Evolutionary conservation across 768 basidiomycete genomes (phyloP).

Genomic region (Tricholoma terreum): DNA sequence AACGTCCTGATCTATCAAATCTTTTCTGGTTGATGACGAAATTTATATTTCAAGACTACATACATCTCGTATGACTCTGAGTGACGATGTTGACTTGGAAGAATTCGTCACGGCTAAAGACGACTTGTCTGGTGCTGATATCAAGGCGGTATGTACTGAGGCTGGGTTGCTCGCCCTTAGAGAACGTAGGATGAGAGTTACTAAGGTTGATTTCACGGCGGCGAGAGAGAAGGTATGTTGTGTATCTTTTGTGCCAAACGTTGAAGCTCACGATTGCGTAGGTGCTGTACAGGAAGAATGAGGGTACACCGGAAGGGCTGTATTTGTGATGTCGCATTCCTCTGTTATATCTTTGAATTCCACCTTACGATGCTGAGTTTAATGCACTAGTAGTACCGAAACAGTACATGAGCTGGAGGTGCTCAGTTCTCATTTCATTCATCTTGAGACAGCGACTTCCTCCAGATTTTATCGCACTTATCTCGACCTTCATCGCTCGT

Average conservation of each 20-base stretch:
- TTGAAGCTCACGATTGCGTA: slow-evolving; percentile 24
- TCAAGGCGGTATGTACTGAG: slow-evolving; percentile 98
- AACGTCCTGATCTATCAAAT: slow-evolving; percentile 12
- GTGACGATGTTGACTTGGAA: slow-evolving; percentile 87
- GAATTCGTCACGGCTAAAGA: slow-evolving; percentile 96
- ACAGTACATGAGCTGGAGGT: too few relatives aligned
- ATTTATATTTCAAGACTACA: slow-evolving; percentile 54
- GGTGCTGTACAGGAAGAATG: slow-evolving; percentile 95
- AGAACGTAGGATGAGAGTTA: slow-evolving; percentile 93
- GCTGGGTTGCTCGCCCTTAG: slow-evolving; percentile 94
- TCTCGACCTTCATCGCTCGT: too few relatives aligned
- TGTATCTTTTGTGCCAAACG: background rate
- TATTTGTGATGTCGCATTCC: slow-evolving; percentile 54
- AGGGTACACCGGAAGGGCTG: slow-evolving; percentile 89
- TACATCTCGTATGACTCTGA: slow-evolving; percentile 91
- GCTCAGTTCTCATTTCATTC: too few relatives aligned
- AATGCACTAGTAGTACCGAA: too few relatives aligned
- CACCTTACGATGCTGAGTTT: too few relatives aligned
- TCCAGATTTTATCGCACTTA: too few relatives aligned
- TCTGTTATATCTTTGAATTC: too few relatives aligned
- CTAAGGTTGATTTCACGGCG: slow-evolving; percentile 83
- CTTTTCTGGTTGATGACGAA: background rate
- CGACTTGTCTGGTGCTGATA: slow-evolving; percentile 94
- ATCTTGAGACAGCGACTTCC: too few relatives aligned
- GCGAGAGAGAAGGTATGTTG: slow-evolving; percentile 86